Evolutionary conservation across 2,329 filamentous ascomycete species (phyloP), one percentile per base, ranked within the genome.

Genomic region (Fusarium transvaalense): DNA sequence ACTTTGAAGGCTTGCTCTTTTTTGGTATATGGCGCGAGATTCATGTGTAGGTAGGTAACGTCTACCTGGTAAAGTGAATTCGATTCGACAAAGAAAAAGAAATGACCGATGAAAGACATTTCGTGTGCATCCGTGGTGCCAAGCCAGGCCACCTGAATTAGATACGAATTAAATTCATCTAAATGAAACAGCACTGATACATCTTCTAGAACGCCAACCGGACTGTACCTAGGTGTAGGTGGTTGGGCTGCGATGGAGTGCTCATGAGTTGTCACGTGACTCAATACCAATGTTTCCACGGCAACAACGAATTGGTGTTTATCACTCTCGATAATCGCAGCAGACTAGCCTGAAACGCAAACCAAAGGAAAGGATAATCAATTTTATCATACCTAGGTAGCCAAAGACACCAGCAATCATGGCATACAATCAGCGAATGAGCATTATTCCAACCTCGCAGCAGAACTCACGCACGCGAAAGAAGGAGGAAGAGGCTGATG

Each of bases 371-470:
- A 60, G 27, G 23, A 51, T 39, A 38, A 10, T 46, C 47, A 25
- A 56, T 35, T 37, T 32, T n/a, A 42, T 45, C 15, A 23, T 5
- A n/a, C n/a, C n/a, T n/a, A n/a, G n/a, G n/a, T n/a, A 42, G 8
- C 35, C 39, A 45, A 42, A 43, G 21, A 68, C 21, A 55, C 35
- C 57, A 41, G 21, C 43, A 62, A 81, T 64, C 10, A 89, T 89
- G 87, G 79, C 87, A 48, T 89, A 84, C 80, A 88, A 88, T 59
- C 81, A 83, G 61, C 80, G 87, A 71, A 87, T 87, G 85, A 88
- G 86, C 76, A 89, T 89, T 74, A 82, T 88, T 58, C 86, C 86
- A 37, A 76, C 81, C 48, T 77, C 80, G 75, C 84, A 85, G 76
- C 82, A 85, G 61, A 79, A 80, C 46, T 82, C 82, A 68, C 85